Evolutionary conservation across 208 protist species (phyloP), one percentile per base, ranked within the genome.

Genomic region (Wallacemonas sp.): DNA sequence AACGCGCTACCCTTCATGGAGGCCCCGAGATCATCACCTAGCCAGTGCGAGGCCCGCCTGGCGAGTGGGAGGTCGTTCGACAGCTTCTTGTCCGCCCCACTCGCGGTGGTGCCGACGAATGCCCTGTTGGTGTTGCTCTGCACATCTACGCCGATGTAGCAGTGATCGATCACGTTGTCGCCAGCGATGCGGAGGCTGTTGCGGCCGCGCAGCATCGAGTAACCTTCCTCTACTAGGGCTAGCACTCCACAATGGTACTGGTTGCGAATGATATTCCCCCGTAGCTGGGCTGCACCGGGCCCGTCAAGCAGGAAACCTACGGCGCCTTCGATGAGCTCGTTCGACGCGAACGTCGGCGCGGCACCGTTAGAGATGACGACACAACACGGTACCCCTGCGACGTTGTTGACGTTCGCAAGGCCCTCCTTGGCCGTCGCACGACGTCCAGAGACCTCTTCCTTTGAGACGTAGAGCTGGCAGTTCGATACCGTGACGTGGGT

Each of bases 131-230:
- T 37, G 22, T 39, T 26, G 53, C 81, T 83, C 59, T 89, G 79
- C 24, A 92, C 83, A 65, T 92, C 89, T 52, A 95, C 79, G 41
- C 89, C 89, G 38, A 95, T 79, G 66, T 63, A 63, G 70, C 89
- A 95, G 3, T 74, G 75, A 57, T 95, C 89, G n/a, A 95, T 71
- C 3, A 91, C 57, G 66, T 95, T 95, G 63, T 88, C 78, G n/a
- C 82, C 85, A 2, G 76, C 75, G 60, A 94, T 89, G 53, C 81
- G 63, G 24, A 94, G 66, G 46, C 66, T 78, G 58, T 76, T 53
- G 45, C 68, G 67, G 3, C 66, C 65, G 29, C 63, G 62, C 12
- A 54, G 6, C 61, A 70, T 78, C 8, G 63, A 58, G 30, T 68
- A 71, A 13, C 70, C 59, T 22, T 81, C 72, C 32, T 83, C 78